Conservation (phyloP, 257 asterid genomes). For the Solanum chiquidenum region DNA sequence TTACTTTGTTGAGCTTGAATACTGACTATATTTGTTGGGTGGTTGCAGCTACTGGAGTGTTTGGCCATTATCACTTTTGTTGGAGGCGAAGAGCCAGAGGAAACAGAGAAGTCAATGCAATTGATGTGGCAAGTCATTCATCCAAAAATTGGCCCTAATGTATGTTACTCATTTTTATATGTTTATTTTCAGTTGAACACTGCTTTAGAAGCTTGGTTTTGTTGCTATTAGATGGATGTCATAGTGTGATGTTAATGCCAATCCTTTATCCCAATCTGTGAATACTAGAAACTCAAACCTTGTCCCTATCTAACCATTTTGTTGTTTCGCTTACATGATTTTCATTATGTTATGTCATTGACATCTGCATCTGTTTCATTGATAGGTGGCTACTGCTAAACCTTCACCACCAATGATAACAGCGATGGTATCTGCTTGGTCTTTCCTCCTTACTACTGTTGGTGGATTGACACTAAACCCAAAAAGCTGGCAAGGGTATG, state of each 20-base stretch:
- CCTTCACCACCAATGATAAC: constrained; percentile 52
- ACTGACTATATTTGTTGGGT: neutral
- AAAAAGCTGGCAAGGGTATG: constrained; percentile 73
- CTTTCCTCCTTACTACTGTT: constrained; percentile 76
- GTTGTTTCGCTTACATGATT: neutral
- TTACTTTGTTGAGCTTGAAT: neutral
- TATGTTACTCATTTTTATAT: constrained; percentile 20
- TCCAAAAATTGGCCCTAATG: constrained; percentile 88
- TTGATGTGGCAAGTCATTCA: constrained; percentile 91
- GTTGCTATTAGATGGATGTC: neutral
- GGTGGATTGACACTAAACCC: constrained; percentile 41
- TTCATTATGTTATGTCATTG: neutral
- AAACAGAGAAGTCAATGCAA: constrained; percentile 81
- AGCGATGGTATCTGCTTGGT: constrained; percentile 70
- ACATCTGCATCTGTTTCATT: neutral
- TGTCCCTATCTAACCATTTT: neutral
- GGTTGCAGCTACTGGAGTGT: constrained; percentile 68
- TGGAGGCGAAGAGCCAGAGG: constrained; percentile 85
- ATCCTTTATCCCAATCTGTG: neutral
- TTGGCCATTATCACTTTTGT: constrained; percentile 78
- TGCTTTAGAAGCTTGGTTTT: neutral
- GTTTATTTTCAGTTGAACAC: neutral
- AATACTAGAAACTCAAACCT: neutral
- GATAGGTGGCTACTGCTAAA: constrained; percentile 63
- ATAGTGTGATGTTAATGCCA: neutral